Evolutionary conservation across 2,329 filamentous ascomycete species (phyloP).

Genomic region (Fusarium sp.): DNA sequence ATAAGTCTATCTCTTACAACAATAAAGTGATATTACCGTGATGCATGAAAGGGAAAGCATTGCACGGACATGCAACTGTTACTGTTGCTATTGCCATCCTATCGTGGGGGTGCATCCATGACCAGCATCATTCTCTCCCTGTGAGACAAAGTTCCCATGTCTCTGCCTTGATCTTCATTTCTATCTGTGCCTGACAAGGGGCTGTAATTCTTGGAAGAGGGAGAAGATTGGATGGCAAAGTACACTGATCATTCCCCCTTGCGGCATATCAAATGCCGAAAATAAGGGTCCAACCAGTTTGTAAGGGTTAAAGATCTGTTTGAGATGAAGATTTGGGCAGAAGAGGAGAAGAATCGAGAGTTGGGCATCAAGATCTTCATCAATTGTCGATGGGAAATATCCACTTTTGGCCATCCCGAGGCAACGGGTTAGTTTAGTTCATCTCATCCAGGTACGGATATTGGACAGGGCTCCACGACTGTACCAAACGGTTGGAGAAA

Average conservation of each 20-base stretch:
- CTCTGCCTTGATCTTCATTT: background rate
- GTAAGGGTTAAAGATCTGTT: background rate
- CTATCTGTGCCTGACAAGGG: background rate
- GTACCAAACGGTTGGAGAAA: constrained; percentile 29
- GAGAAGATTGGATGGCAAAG: background rate
- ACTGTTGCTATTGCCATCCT: background rate
- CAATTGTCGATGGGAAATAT: background rate
- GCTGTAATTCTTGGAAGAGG: background rate
- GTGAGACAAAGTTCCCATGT: constrained; percentile 10
- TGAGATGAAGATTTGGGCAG: background rate
- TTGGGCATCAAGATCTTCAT: constrained; percentile 37
- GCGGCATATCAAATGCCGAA: background rate
- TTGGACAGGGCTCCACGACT: background rate
- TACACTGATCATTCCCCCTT: background rate
- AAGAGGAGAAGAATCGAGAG: background rate
- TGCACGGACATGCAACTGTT: background rate
- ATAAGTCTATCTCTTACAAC: background rate
- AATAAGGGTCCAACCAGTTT: constrained; percentile 3
- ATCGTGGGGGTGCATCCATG: background rate
- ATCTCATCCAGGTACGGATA: background rate
- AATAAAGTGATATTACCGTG: background rate
- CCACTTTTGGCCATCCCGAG: constrained; percentile 20
- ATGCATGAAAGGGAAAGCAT: background rate
- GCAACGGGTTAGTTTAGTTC: constrained; percentile 9
- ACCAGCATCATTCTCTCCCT: constrained; percentile 8